Conservation (phyloP, 495 filamentous ascomycete genomes). For the Talaromyces adpressus region DNA sequence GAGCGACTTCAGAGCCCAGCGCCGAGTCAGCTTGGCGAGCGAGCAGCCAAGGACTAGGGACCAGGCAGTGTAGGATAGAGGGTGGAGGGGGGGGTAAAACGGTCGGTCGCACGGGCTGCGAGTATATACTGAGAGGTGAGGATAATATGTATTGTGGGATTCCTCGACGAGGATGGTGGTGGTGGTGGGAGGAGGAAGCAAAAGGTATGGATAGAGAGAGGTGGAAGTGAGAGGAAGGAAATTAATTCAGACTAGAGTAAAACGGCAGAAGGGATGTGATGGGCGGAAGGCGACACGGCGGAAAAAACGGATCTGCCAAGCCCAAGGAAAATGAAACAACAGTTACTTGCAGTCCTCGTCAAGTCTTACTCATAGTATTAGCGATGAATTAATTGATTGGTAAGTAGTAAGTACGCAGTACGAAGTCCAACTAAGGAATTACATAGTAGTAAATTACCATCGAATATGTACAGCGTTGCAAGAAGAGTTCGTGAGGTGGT, state of each 20-base stretch:
- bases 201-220: constrained; percentile 14
- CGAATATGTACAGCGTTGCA: neutral
- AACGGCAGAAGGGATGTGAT: constrained; percentile 11
- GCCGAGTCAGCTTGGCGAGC: constrained; percentile 48
- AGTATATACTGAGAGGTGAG: constrained; percentile 2
- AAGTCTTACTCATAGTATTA: neutral
- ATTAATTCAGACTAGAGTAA: constrained; percentile 1
- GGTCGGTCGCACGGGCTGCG: neutral
- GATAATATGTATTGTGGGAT: constrained; percentile 1
- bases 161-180: constrained; percentile 1
- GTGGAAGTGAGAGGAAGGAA: constrained; percentile 3
- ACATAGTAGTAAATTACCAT: neutral
- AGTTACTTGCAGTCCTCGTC: neutral
- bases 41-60: constrained; percentile 45
- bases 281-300: constrained; percentile 12
- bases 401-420: neutral
- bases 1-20: constrained; percentile 35
- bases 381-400: neutral
- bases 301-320: constrained; percentile 6
- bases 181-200: constrained; percentile 9
- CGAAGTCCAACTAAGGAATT: neutral
- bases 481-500: neutral
- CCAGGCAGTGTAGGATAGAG: constrained; percentile 25
- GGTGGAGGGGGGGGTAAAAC: neutral
- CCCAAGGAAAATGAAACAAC: constrained; percentile 3